Conservation (phyloP, 1,284 basidiomycete genomes). For the Fomitopsis schrenkii region DNA sequence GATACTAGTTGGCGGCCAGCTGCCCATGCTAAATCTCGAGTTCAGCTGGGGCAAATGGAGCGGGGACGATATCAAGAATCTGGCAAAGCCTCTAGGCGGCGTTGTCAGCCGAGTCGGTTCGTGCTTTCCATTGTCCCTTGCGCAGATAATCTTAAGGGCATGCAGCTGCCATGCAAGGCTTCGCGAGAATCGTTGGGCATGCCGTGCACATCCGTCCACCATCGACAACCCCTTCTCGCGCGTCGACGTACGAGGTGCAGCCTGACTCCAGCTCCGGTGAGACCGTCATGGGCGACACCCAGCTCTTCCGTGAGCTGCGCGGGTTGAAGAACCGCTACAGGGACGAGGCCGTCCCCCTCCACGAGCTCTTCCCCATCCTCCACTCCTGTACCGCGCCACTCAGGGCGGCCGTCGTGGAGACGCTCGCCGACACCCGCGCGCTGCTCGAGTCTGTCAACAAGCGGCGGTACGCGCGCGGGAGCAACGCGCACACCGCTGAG, state of each 20-base stretch:
- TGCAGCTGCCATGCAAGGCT: slow-evolving; percentile 1
- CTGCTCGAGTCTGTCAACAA: slow-evolving; percentile 44
- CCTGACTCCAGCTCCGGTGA: background rate
- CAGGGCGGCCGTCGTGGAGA: slow-evolving; percentile 27
- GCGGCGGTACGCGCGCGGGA: slow-evolving; percentile 36
- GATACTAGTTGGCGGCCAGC: slow-evolving; percentile 34
- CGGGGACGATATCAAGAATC: slow-evolving; percentile 44
- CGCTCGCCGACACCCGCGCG: slow-evolving; percentile 30
- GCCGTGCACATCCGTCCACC: background rate
- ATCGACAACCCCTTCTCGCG: background rate
- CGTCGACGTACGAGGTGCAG: background rate
- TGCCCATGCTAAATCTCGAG: slow-evolving; percentile 47
- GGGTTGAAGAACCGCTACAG: slow-evolving; percentile 18
- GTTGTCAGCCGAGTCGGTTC: slow-evolving; percentile 40
- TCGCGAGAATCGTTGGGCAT: background rate
- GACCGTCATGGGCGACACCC: slow-evolving; percentile 28
- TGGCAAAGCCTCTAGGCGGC: slow-evolving; percentile 39
- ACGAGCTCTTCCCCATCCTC: slow-evolving; percentile 49
- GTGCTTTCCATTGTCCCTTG: slow-evolving; percentile 16
- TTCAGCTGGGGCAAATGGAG: slow-evolving; percentile 52
- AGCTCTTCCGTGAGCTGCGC: slow-evolving; percentile 37
- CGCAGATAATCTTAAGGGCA: background rate
- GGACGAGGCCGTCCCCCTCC: slow-evolving; percentile 34
- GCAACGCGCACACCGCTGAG: slow-evolving; percentile 22
- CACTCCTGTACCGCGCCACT: slow-evolving; percentile 39